Base-by-base conservation (phyloP, 1,139 yeast genomes). In the Kodamaea alishanica region DNA sequence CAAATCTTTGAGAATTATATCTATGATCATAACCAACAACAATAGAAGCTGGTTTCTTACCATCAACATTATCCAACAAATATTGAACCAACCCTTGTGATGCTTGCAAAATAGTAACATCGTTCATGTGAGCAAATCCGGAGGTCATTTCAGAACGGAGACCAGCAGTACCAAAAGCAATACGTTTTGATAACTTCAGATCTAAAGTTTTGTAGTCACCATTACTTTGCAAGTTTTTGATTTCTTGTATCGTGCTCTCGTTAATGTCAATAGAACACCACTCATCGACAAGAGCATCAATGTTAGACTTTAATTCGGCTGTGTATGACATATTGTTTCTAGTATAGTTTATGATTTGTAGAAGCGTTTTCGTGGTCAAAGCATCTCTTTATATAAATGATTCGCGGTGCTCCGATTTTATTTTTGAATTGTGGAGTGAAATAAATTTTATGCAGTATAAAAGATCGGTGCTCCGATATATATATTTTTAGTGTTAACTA, bases 21-120 rank as follows among this genome's bases (percentile, higher is more conserved):
- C 98, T 70, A 59, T 92, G 97, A 57, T 92, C 98, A 62, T 89
- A 90, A 2, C 97, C 97, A 32, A 92, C 67, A 0, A 89, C 96
- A 15, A 88, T 73, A 3, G 77, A 62, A 2, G 52, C 42, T 2
- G 2, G 62, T 54, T 15, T 61, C 60, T n/a, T 3, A 47, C 52
- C 20, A 33, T 31, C 36, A 2, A 39, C 35, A 4, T 43, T 42
- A 10, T 48, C 44, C 27, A 50, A 33, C 23, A 85, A 65, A 57
- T 85, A 87, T 39, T 65, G 64, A 0, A 95, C 85, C 26, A 92
- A 67, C 0, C 97, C 98, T 55, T 90, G 97, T 0, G 97, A 81
- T 0, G 97, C 94, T 61, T 90, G 97, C 32, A 87, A 57, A 1
- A 92, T 85, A 0, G 97, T 89, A 8, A 92, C 83, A 47, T 84